A percentile compares a stretch with the other conserved stretches of the same genome.
Conservation (phyloP, 1,139 yeast genomes). For the Saccharomyces hybrid region DNA sequence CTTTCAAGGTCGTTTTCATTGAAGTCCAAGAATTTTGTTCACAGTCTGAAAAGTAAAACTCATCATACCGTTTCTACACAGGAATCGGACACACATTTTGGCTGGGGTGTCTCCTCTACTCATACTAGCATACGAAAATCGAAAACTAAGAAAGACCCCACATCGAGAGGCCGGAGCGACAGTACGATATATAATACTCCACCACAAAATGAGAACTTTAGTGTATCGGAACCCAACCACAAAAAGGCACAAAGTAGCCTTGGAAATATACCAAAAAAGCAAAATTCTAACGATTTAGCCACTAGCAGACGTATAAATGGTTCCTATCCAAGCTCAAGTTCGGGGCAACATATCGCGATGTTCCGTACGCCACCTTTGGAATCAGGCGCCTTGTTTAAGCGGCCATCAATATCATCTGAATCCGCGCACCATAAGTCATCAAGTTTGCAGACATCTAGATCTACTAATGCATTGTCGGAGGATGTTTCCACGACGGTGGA, state of each 20-base stretch:
- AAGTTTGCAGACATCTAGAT: background rate
- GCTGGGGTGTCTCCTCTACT: slow-evolving; percentile 21
- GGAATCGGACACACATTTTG: slow-evolving; percentile 23
- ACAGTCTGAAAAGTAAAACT: slow-evolving; percentile 17
- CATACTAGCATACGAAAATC: slow-evolving; percentile 1
- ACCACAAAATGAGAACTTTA: background rate
- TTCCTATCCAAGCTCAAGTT: background rate
- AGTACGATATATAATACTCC: slow-evolving; percentile 11
- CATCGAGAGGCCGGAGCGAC: slow-evolving; percentile 26
- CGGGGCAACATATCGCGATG: background rate
- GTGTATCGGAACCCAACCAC: background rate
- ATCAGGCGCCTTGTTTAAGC: background rate
- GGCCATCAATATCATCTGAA: background rate
- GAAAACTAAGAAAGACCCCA: background rate
- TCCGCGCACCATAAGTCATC: background rate
- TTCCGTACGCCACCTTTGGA: background rate
- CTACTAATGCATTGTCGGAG: background rate
- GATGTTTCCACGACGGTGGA: background rate
- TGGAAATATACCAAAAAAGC: background rate
- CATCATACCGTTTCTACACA: slow-evolving; percentile 1
- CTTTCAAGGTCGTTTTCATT: slow-evolving; percentile 24
- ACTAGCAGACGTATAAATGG: background rate
- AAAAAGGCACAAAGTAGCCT: background rate
- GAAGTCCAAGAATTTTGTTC: slow-evolving; percentile 21
- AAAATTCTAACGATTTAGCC: background rate